These are phyloP conservation scores for Magnusiomyces fungicola DNA, from an alignment of 1,139 yeast genomes.

Conservation along the genomic window DNA sequence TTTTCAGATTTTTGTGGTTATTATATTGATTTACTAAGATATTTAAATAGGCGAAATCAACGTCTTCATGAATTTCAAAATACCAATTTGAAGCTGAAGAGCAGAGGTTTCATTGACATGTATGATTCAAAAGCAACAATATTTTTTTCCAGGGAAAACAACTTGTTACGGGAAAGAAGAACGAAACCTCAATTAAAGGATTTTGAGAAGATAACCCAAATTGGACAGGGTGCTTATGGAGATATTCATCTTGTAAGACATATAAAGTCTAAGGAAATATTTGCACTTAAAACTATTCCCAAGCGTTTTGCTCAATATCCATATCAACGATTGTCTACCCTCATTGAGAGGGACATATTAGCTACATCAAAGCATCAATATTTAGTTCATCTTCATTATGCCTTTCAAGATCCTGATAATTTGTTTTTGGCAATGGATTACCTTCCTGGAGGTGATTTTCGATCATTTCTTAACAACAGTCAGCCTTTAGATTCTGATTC, in stretches of 20 bases:
- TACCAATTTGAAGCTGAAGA: no score
- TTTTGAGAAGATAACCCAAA: slow-evolving; percentile 12
- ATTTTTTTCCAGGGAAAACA: not conserved
- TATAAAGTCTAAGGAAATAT: slow-evolving; percentile 9
- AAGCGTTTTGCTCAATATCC: slow-evolving; percentile 12
- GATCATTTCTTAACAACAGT: slow-evolving; percentile 14
- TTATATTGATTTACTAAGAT: slow-evolving; percentile 1
- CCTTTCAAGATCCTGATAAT: slow-evolving; percentile 13
- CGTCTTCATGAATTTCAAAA: no score
- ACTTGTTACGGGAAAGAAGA: not conserved
- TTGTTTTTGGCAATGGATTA: slow-evolving; percentile 16
- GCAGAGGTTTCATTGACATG: no score
- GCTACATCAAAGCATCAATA: slow-evolving; percentile 11
- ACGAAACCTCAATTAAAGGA: slow-evolving; percentile 3
- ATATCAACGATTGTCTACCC: slow-evolving; percentile 13
- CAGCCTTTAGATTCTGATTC: slow-evolving; percentile 9
- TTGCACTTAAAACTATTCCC: slow-evolving; percentile 15
- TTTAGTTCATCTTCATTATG: slow-evolving; percentile 14
- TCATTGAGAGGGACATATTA: slow-evolving; percentile 15
- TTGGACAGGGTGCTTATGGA: slow-evolving; percentile 17
- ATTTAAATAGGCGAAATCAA: not conserved
- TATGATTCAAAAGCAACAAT: not conserved
- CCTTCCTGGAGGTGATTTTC: slow-evolving; percentile 15
- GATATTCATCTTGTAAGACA: slow-evolving; percentile 15
- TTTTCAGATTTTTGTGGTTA: not conserved